These are phyloP conservation scores for Diatrype stigma DNA, from an alignment of 2,329 filamentous ascomycete species.

Conservation along the genomic window DNA sequence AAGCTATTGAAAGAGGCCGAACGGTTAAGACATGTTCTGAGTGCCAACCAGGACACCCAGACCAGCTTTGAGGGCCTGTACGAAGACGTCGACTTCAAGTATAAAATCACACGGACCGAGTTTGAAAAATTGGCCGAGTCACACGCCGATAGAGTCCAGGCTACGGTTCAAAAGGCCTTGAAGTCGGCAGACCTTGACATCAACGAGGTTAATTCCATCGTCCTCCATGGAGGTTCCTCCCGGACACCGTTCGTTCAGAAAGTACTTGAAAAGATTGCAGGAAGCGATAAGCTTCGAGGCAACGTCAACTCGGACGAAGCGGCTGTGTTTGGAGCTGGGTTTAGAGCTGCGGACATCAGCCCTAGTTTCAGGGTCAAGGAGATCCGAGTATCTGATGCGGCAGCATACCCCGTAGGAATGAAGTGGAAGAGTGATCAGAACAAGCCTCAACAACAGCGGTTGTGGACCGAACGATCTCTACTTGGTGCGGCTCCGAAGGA, in stretches of 20 bases:
- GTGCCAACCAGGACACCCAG: conserved; percentile 80
- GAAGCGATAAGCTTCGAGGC: conserved; percentile 75
- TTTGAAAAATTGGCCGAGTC: conserved; percentile 75
- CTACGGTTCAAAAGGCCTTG: conserved; percentile 70
- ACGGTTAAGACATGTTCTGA: conserved; percentile 80
- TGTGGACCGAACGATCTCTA: conserved; percentile 75
- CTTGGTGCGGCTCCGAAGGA: conserved; percentile 76
- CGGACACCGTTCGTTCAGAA: conserved; percentile 94
- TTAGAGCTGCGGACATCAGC: conserved; percentile 87
- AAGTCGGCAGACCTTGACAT: conserved; percentile 68
- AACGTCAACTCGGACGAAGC: conserved; percentile 98
- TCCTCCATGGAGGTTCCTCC: conserved; percentile 86
- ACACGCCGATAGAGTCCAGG: conserved; percentile 64
- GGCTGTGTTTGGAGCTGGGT: conserved; percentile 91
- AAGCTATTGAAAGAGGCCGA: conserved; percentile 94
- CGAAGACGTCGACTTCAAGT: conserved; percentile 89
- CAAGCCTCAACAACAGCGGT: conserved; percentile 71
- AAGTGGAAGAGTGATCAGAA: conserved; percentile 67
- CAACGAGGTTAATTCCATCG: conserved; percentile 78
- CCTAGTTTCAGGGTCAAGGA: conserved; percentile 98
- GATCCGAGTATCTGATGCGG: conserved; percentile 76
- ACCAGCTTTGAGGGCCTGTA: conserved; percentile 84
- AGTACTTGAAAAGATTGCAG: conserved; percentile 71
- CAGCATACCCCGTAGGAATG: conserved; percentile 69
- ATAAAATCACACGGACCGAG: conserved; percentile 74